Evolutionary conservation across 2,329 filamentous ascomycete species (phyloP).

Genomic region (Cladosporium sp.): DNA sequence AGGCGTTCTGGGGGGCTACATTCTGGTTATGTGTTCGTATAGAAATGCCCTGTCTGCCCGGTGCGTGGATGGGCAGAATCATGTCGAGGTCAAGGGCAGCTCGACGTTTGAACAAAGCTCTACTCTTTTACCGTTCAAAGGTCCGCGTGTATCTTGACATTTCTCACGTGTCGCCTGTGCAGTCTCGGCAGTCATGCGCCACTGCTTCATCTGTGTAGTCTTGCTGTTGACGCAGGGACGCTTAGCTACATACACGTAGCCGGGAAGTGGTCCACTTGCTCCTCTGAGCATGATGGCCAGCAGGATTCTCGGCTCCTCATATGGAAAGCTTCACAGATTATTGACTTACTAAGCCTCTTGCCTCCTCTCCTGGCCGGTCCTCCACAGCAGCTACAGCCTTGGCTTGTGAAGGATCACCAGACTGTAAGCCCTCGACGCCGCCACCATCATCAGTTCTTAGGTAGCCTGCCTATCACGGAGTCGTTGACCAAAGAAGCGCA

Average conservation of each 20-base stretch:
- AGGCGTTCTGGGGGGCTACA: conserved; percentile 4
- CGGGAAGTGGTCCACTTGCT: neutral
- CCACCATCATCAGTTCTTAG: neutral
- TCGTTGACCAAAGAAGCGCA: neutral
- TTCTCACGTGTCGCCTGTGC: neutral
- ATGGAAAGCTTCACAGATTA: neutral
- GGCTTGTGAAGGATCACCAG: neutral
- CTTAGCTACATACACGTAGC: neutral
- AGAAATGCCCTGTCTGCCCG: neutral
- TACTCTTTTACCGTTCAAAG: neutral
- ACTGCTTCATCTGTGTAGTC: neutral
- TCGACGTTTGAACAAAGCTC: conserved; percentile 2
- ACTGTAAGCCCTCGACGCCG: neutral
- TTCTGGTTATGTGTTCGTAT: conserved; percentile 9
- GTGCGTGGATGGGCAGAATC: neutral
- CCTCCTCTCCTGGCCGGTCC: neutral
- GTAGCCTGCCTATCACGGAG: neutral
- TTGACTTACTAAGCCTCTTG: neutral
- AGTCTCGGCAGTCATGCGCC: neutral
- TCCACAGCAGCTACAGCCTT: neutral
- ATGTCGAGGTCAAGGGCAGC: neutral
- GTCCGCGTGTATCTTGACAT: neutral
- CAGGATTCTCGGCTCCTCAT: neutral
- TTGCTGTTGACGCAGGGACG: neutral
- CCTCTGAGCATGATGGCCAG: neutral